These are phyloP conservation scores for Trichophyton rubrum DNA, from an alignment of 2,329 filamentous ascomycete species.

Conservation along the genomic window DNA sequence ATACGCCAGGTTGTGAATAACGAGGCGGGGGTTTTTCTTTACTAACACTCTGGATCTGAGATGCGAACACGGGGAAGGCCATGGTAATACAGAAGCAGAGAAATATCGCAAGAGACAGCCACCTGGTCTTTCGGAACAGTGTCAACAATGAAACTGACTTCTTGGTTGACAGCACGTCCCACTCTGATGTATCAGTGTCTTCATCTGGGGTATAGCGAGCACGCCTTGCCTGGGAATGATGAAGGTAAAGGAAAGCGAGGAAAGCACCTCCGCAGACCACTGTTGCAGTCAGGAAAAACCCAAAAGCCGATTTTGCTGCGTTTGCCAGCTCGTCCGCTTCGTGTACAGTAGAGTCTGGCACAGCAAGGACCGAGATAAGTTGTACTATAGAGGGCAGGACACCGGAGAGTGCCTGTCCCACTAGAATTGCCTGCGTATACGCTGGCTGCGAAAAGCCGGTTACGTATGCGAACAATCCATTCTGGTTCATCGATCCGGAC, in stretches of 20 bases:
- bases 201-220: conserved; percentile 12
- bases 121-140: conserved; percentile 66
- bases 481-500: conserved; percentile 78
- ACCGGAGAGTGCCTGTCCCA: conserved; percentile 81
- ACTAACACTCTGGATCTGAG: conserved; percentile 46
- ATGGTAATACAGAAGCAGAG: conserved; percentile 75
- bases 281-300: conserved; percentile 84
- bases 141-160: conserved; percentile 47
- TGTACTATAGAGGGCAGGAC: conserved; percentile 81
- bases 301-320: conserved; percentile 61
- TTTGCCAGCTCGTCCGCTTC: conserved; percentile 27
- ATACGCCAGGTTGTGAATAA: conserved; percentile 56
- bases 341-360: conserved; percentile 37
- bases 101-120: conserved; percentile 64
- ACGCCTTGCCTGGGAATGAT: conserved; percentile 38
- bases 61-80: conserved; percentile 89
- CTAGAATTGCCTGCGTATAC: conserved; percentile 95
- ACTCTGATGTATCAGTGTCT: conserved; percentile 23
- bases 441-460: conserved; percentile 71
- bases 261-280: conserved; percentile 58
- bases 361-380: conserved; percentile 65
- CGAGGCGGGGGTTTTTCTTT: conserved; percentile 40
- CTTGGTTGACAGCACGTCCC: conserved; percentile 17
- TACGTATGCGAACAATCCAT: conserved; percentile 86
- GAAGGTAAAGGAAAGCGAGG: conserved; percentile 60